A percentile compares a stretch with the other conserved stretches of the same genome.
These are phyloP conservation scores for Fusarium sp. DNA, from an alignment of 2,329 filamentous ascomycete species.

Conservation along the genomic window DNA sequence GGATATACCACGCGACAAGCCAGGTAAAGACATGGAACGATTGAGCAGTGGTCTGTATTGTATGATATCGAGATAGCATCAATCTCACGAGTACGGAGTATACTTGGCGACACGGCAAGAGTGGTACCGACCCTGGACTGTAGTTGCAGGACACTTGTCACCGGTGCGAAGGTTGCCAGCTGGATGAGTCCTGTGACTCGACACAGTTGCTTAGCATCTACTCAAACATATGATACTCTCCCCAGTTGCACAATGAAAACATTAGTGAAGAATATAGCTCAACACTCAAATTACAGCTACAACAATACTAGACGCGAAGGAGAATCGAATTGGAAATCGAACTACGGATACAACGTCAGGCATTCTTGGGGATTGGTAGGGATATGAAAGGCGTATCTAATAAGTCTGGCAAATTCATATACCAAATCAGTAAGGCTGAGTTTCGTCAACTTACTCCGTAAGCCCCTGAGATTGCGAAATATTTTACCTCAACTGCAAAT, in stretches of 20 bases:
- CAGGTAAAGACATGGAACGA: not conserved
- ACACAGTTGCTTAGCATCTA: not conserved
- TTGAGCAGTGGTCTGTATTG: not conserved
- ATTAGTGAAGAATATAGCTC: not conserved
- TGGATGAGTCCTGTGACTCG: not conserved
- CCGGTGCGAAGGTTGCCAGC: not conserved
- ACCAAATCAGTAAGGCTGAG: slow-evolving; percentile 29
- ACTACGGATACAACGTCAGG: slow-evolving; percentile 9
- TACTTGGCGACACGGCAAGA: not conserved
- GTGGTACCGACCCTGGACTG: not conserved
- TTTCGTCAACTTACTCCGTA: slow-evolving; percentile 1
- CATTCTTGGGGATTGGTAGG: no score
- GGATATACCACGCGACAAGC: slow-evolving; percentile 10
- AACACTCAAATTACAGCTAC: not conserved
- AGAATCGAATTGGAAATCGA: not conserved
- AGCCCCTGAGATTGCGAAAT: slow-evolving; percentile 23
- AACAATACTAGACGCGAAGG: not conserved
- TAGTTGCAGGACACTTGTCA: not conserved
- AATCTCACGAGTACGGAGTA: not conserved
- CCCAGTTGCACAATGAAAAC: not conserved
- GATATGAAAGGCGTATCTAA: no score
- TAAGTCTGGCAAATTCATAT: not conserved
- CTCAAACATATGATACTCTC: not conserved
- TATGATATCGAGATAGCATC: not conserved
- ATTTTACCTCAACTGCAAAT: slow-evolving; percentile 13